Percentiles rank a stretch among this genome's conserved stretches.
Evolutionary conservation across 1,284 basidiomycete species (phyloP).

Genomic region (Agroathelia rolfsii): DNA sequence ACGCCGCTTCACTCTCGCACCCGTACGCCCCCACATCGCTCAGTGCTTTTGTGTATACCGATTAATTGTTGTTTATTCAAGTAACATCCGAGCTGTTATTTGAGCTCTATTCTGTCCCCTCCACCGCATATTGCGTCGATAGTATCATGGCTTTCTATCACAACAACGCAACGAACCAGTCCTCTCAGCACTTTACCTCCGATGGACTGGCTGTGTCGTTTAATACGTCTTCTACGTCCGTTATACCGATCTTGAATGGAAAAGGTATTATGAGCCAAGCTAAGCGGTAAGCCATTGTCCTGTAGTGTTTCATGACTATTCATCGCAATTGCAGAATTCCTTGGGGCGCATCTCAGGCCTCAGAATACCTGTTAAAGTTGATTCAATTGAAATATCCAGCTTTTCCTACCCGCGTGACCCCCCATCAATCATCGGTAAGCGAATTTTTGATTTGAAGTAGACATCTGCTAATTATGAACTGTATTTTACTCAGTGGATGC

Average conservation of each 20-base stretch:
- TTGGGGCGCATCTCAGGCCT: slow-evolving; percentile 87
- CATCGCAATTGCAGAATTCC: slow-evolving; percentile 56
- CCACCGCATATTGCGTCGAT: slow-evolving; percentile 85
- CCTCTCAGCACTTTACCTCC: slow-evolving; percentile 30
- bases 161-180: slow-evolving; percentile 32
- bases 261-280: slow-evolving; percentile 74
- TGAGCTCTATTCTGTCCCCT: slow-evolving; percentile 85
- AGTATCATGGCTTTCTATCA: slow-evolving; percentile 88
- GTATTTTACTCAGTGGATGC: slow-evolving; percentile 71
- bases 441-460: neutral
- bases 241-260: slow-evolving; percentile 79
- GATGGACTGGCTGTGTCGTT: slow-evolving; percentile 82
- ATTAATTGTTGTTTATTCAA: slow-evolving; percentile 20
- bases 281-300: slow-evolving; percentile 51
- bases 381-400: slow-evolving; percentile 94
- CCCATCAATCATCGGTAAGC: slow-evolving; percentile 45
- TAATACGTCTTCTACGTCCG: slow-evolving; percentile 77
- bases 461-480: slow-evolving; percentile 3
- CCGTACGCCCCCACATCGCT: slow-evolving; percentile 34
- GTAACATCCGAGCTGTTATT: slow-evolving; percentile 96
- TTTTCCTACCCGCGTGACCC: slow-evolving; percentile 60
- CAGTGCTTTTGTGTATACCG: slow-evolving; percentile 1
- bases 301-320: neutral
- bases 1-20: slow-evolving; percentile 86
- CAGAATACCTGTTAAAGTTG: slow-evolving; percentile 86